phyloP scores from a whole-genome alignment of 2,329 filamentous ascomycete species.

The Didymella glomerata region DNA sequence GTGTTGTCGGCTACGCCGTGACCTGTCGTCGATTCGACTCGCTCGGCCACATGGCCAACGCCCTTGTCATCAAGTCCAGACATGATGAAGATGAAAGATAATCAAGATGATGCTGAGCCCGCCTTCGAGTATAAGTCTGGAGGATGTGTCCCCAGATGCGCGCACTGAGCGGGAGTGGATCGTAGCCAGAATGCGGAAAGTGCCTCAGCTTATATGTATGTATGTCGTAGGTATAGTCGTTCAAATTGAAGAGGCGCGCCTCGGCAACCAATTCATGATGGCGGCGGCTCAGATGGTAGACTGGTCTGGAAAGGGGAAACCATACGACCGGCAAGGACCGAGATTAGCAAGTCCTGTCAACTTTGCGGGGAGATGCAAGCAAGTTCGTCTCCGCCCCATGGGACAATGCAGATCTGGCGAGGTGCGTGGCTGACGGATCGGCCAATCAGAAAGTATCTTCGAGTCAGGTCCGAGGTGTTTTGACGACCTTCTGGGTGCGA shows the following conservation, averaged over 20 bases:
- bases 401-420: constrained; percentile 26
- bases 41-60: constrained; percentile 33
- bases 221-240: constrained; percentile 8
- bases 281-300: constrained; percentile 13
- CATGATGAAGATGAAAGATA: constrained; percentile 8
- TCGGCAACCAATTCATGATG: constrained; percentile 19
- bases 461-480: constrained; percentile 11
- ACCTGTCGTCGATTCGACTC: constrained; percentile 26
- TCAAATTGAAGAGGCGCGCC: constrained; percentile 18
- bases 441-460: constrained; percentile 23
- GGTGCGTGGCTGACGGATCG: constrained; percentile 10
- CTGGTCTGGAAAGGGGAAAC: constrained; percentile 27
- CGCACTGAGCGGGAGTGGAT: constrained; percentile 9
- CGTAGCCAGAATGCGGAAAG: neutral
- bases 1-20: constrained; percentile 28
- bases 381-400: constrained; percentile 19
- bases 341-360: constrained; percentile 23
- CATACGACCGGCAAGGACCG: constrained; percentile 24
- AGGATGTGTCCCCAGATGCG: constrained; percentile 5
- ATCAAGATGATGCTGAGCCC: neutral
- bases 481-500: constrained; percentile 2
- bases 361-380: constrained; percentile 33
- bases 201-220: constrained; percentile 20
- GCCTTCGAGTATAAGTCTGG: constrained; percentile 1
- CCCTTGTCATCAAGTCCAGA: constrained; percentile 29